These are phyloP conservation scores for Aspergillus sp. DNA, from an alignment of 2,329 filamentous ascomycete species.

Conservation along the genomic window DNA sequence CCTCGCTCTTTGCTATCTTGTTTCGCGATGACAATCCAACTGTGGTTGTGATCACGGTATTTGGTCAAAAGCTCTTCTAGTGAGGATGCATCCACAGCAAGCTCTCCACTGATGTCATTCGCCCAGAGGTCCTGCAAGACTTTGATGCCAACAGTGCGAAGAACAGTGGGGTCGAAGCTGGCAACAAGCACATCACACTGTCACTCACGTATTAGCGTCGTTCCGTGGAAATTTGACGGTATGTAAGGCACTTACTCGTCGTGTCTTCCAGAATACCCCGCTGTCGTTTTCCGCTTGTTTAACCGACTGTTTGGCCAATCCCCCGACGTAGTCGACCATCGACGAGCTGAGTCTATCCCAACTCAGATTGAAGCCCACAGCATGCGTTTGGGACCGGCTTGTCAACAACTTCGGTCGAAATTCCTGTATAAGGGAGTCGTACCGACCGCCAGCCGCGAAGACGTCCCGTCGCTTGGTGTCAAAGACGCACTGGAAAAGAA, in stretches of 20 bases:
- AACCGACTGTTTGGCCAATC: constrained; percentile 53
- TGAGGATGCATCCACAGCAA: constrained; percentile 75
- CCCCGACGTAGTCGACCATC: constrained; percentile 54
- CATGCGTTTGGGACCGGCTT: constrained; percentile 66
- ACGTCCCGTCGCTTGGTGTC: constrained; percentile 79
- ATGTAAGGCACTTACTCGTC: constrained; percentile 53
- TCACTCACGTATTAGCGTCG: constrained; percentile 13
- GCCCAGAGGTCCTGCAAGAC: constrained; percentile 77
- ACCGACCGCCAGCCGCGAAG: constrained; percentile 89
- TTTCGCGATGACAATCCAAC: constrained; percentile 87
- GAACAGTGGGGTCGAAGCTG: constrained; percentile 74
- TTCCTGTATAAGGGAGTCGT: constrained; percentile 83
- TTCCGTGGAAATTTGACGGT: not conserved
- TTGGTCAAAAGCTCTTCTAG: constrained; percentile 69
- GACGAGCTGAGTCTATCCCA: constrained; percentile 76
- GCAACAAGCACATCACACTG: constrained; percentile 87
- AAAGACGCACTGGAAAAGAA: constrained; percentile 87
- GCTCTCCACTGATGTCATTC: constrained; percentile 81
- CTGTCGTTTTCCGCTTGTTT: constrained; percentile 68
- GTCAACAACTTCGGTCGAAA: constrained; percentile 68
- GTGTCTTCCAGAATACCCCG: constrained; percentile 58
- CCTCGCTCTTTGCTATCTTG: constrained; percentile 54
- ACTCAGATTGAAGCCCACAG: constrained; percentile 86
- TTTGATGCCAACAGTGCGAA: constrained; percentile 73
- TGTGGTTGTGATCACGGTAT: constrained; percentile 73